These are phyloP conservation scores for Alternaria sp. DNA, from an alignment of 2,329 filamentous ascomycete genomes.

Conservation along the genomic window DNA sequence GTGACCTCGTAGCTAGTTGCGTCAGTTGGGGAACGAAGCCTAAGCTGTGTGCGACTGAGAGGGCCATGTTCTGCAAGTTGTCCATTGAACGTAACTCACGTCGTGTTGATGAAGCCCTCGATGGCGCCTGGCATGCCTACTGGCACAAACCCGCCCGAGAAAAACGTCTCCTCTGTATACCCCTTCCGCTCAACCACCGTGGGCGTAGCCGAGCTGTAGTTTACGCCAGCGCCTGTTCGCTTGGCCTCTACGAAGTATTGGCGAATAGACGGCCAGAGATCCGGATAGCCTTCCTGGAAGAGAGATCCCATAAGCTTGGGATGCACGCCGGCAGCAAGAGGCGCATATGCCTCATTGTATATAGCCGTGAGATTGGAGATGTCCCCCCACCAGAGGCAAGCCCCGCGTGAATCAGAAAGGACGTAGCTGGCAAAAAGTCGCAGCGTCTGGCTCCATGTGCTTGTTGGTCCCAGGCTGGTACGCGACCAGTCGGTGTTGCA, in stretches of 20 bases:
- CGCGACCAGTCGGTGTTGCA: conserved; percentile 38
- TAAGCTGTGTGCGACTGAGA: not conserved
- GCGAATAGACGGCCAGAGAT: conserved; percentile 35
- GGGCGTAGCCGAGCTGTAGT: conserved; percentile 32
- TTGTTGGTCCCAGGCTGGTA: conserved; percentile 38
- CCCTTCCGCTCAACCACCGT: conserved; percentile 42
- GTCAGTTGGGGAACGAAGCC: conserved; percentile 1
- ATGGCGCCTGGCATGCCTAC: conserved; percentile 34
- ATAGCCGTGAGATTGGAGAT: conserved; percentile 37
- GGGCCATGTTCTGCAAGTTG: not conserved
- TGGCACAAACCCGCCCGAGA: conserved; percentile 45
- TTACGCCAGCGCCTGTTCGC: conserved; percentile 33
- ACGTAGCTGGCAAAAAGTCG: conserved; percentile 42
- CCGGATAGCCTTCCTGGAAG: conserved; percentile 41
- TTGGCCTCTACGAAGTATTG: conserved; percentile 38
- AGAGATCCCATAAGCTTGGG: conserved; percentile 45
- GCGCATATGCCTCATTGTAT: conserved; percentile 45
- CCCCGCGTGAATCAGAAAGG: conserved; percentile 44
- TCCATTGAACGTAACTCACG: conserved; percentile 10
- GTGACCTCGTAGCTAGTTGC: conserved; percentile 43
- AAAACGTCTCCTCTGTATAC: conserved; percentile 45
- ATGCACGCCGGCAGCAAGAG: conserved; percentile 38
- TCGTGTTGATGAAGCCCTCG: conserved; percentile 29
- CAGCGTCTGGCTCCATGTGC: conserved; percentile 38
- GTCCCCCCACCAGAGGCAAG: conserved; percentile 47